Conservation (phyloP, 2,329 filamentous ascomycete species). For the Trichophyton equinum region DNA sequence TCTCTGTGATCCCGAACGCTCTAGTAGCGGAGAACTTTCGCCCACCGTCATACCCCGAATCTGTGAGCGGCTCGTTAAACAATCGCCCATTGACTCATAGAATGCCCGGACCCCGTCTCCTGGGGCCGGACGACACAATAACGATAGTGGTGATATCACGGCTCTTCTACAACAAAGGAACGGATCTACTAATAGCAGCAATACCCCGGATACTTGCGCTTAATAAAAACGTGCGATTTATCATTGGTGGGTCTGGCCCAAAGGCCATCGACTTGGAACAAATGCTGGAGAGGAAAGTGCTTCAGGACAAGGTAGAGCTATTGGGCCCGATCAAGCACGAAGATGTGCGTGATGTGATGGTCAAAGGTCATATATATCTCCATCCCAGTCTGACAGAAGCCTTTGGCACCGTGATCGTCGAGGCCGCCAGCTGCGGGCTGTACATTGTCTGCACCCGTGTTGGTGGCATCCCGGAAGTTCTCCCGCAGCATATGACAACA, state of each 20-base stretch:
- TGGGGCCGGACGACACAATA: constrained; percentile 71
- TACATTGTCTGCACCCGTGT: constrained; percentile 96
- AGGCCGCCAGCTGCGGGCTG: constrained; percentile 86
- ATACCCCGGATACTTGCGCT: constrained; percentile 83
- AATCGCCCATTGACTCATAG: constrained; percentile 18
- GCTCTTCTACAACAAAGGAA: constrained; percentile 97
- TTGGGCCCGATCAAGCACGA: constrained; percentile 87
- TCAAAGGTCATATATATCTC: constrained; percentile 88
- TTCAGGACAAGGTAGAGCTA: constrained; percentile 88
- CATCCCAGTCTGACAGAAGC: constrained; percentile 92
- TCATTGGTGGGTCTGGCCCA: constrained; percentile 89
- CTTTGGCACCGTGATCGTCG: constrained; percentile 94
- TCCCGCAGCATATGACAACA: constrained; percentile 92
- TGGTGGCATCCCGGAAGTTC: constrained; percentile 89
- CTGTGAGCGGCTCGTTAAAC: constrained; percentile 17
- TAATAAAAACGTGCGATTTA: constrained; percentile 88
- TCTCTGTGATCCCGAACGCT: constrained; percentile 94
- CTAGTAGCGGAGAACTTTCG: constrained; percentile 94
- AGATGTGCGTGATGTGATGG: constrained; percentile 94
- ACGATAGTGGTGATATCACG: constrained; percentile 96
- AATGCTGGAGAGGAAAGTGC: constrained; percentile 88
- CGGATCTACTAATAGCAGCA: constrained; percentile 87
- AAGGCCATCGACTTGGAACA: constrained; percentile 97
- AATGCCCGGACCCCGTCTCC: constrained; percentile 47
- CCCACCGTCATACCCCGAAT: constrained; percentile 47